phyloP scores from a whole-genome alignment of 2,329 filamentous ascomycete genomes.

The Colletotrichum magnum region DNA sequence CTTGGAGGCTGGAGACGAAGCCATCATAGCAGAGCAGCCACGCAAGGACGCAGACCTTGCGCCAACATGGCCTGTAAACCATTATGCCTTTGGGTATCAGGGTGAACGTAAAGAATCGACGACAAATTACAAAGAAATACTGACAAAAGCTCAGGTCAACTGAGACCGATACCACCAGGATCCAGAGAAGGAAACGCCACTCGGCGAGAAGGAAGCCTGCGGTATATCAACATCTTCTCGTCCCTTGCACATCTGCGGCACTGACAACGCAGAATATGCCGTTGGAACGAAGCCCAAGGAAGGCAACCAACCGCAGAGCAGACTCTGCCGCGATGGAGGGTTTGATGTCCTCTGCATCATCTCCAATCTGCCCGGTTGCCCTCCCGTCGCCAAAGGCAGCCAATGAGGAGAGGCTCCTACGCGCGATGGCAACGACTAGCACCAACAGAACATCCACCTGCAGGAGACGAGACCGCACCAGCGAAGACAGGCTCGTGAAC shows the following conservation, averaged over 20 bases:
- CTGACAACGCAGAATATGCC: not conserved
- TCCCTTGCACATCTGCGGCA: not conserved
- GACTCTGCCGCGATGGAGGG: constrained; percentile 29
- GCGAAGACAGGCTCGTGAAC: constrained; percentile 16
- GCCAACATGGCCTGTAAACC: constrained; percentile 4
- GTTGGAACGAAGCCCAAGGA: constrained; percentile 8
- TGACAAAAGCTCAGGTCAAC: not conserved
- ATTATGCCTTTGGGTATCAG: constrained; percentile 1
- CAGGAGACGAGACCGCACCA: constrained; percentile 22
- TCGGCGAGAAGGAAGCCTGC: constrained; percentile 16
- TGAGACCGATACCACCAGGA: not conserved
- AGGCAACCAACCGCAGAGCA: constrained; percentile 29
- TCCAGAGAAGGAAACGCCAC: constrained; percentile 10
- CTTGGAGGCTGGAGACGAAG: constrained; percentile 7
- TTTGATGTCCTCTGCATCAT: constrained; percentile 22
- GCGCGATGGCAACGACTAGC: constrained; percentile 27
- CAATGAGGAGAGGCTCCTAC: constrained; percentile 32
- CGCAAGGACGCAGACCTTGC: constrained; percentile 17
- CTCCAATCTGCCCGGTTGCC: not conserved
- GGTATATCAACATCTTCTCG: constrained; percentile 28
- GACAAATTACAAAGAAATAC: not conserved
- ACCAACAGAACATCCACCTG: constrained; percentile 15
- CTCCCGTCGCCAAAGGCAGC: constrained; percentile 30
- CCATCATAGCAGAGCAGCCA: constrained; percentile 21
- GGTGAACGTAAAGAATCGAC: not conserved